phyloP scores from a whole-genome alignment of 306 rosid genomes.

The Prinsepia uniflora region DNA sequence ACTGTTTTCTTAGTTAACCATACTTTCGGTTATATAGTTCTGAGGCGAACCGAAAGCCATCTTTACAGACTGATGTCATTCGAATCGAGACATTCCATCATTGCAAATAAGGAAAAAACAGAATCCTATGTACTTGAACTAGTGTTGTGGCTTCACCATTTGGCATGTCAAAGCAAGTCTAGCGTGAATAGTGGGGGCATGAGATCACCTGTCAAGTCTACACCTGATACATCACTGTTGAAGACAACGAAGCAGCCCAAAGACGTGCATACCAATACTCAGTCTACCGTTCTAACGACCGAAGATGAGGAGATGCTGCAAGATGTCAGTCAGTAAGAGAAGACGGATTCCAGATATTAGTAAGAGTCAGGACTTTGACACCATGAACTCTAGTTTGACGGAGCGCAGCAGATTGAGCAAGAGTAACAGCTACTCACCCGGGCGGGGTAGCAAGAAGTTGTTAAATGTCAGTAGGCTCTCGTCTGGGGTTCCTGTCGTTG shows the following conservation, averaged over 20 bases:
- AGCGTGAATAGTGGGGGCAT: conserved; percentile 24
- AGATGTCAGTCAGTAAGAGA: conserved; percentile 41
- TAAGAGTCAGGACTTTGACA: conserved; percentile 63
- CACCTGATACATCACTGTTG: conserved; percentile 18
- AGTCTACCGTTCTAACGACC: conserved; percentile 26
- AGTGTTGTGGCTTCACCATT: conserved; percentile 75
- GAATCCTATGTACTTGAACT: conserved; percentile 60
- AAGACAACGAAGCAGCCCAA: conserved; percentile 29
- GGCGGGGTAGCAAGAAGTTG: conserved; percentile 41
- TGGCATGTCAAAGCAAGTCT: conserved; percentile 45
- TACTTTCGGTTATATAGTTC: conserved; percentile 42
- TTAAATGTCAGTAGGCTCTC: conserved; percentile 37
- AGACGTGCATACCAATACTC: not conserved
- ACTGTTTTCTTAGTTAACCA: not conserved
- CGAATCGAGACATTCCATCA: conserved; percentile 83
- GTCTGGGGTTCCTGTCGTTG: conserved; percentile 49
- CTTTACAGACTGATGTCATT: conserved; percentile 44
- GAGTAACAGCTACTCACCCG: conserved; percentile 57
- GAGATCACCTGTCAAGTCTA: conserved; percentile 32
- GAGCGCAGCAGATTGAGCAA: conserved; percentile 36
- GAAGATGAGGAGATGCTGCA: conserved; percentile 61
- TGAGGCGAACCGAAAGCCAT: conserved; percentile 50
- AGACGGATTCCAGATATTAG: conserved; percentile 41
- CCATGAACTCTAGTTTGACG: conserved; percentile 24
- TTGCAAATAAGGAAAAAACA: conserved; percentile 63